Conservation (phyloP, 352 stramenopile species). For the Globisporangium cylindrosporum region DNA sequence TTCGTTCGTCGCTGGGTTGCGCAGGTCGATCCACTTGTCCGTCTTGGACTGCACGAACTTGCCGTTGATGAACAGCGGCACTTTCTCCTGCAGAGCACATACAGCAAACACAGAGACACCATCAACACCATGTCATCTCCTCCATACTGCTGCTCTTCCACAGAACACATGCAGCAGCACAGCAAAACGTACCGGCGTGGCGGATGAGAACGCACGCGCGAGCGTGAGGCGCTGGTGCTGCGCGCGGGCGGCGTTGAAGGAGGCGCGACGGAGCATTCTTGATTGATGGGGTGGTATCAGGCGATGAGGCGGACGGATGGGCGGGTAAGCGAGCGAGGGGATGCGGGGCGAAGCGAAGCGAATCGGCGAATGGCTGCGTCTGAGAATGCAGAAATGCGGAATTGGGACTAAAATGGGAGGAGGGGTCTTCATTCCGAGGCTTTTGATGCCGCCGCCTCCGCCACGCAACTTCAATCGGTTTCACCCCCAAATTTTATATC, state of each 20-base stretch:
- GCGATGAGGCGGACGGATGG: background rate
- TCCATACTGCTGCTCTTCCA: background rate
- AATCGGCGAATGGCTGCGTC: conserved; percentile 6
- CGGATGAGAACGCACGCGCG: conserved; percentile 42
- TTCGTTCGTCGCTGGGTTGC: conserved; percentile 91
- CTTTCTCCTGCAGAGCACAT: conserved; percentile 40
- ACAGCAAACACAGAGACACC: background rate
- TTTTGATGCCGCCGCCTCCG: conserved; percentile 2
- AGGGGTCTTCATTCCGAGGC: background rate
- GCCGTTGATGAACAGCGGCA: conserved; percentile 91
- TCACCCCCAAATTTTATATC: background rate
- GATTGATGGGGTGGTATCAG: background rate
- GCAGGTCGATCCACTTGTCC: conserved; percentile 90
- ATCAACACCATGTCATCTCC: background rate
- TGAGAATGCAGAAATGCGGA: background rate
- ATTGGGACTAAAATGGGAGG: background rate
- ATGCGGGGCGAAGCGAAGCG: conserved; percentile 3
- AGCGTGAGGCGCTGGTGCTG: conserved; percentile 8
- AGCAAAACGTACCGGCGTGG: conserved; percentile 23
- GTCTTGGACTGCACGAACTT: conserved; percentile 91
- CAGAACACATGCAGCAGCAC: background rate
- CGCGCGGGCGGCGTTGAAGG: conserved; percentile 16
- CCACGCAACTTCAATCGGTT: background rate
- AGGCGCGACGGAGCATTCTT: conserved; percentile 13
- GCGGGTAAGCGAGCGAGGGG: background rate